phyloP scores from a whole-genome alignment of 2,329 filamentous ascomycete species.

The Cercospora citrullina region DNA sequence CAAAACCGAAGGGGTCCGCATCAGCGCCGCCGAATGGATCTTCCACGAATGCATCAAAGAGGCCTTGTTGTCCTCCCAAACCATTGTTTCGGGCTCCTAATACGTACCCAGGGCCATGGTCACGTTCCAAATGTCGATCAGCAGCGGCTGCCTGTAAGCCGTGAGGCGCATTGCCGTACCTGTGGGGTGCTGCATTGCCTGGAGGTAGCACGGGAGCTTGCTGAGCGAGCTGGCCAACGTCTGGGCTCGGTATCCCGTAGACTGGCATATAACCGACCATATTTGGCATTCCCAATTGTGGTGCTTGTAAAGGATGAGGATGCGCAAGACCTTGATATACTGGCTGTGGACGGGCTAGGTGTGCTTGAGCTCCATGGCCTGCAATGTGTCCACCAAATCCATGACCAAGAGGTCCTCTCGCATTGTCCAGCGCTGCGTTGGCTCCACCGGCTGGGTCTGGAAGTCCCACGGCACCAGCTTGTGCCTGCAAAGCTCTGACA shows the following conservation, averaged over 20 bases:
- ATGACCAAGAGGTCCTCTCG: slow-evolving; percentile 2
- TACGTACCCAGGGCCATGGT: slow-evolving; percentile 7
- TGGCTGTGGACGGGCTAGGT: slow-evolving; percentile 14
- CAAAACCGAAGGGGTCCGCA: slow-evolving; percentile 16
- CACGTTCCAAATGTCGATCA: background rate
- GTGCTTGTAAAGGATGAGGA: slow-evolving; percentile 12
- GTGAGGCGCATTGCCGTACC: background rate
- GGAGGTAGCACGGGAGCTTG: background rate
- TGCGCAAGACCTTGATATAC: slow-evolving; percentile 14
- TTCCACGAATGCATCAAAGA: slow-evolving; percentile 18
- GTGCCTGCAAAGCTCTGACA: background rate
- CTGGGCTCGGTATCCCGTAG: background rate
- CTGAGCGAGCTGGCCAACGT: background rate
- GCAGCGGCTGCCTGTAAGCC: background rate
- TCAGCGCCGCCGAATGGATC: slow-evolving; percentile 21
- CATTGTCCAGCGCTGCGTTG: background rate
- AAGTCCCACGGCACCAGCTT: background rate
- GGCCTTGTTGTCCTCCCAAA: slow-evolving; percentile 9
- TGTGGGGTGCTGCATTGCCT: background rate
- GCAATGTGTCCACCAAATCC: slow-evolving; percentile 16
- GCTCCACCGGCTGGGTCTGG: background rate
- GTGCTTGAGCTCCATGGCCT: slow-evolving; percentile 12
- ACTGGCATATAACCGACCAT: slow-evolving; percentile 12
- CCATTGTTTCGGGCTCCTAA: slow-evolving; percentile 17
- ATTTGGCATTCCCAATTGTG: background rate